A percentile compares a stretch with the other conserved stretches of the same genome.
These are phyloP conservation scores for Fusarium bactridioides DNA, from an alignment of 2,329 filamentous ascomycete genomes.

Conservation along the genomic window DNA sequence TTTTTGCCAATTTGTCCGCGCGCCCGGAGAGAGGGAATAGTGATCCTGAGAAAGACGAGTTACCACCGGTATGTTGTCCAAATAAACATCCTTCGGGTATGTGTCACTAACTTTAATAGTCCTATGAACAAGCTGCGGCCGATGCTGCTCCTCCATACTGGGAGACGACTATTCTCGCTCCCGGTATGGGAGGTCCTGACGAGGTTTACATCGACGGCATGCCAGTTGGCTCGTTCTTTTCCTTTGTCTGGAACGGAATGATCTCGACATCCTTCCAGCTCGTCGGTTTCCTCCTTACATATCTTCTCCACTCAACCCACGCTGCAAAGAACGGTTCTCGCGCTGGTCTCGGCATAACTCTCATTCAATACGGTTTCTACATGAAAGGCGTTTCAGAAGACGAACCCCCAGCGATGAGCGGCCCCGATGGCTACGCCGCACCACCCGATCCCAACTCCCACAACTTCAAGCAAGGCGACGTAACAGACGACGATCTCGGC, in stretches of 20 bases:
- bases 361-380: slow-evolving; percentile 96
- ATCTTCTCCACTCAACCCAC: slow-evolving; percentile 96
- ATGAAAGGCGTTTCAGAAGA: slow-evolving; percentile 74
- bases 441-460: slow-evolving; percentile 91
- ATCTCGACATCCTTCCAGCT: slow-evolving; percentile 98
- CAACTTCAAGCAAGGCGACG: slow-evolving; percentile 79
- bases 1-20: slow-evolving; percentile 93
- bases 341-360: slow-evolving; percentile 90
- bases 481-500: slow-evolving; percentile 58
- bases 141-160: slow-evolving; percentile 97
- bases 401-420: slow-evolving; percentile 54
- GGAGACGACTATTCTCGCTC: slow-evolving; percentile 97
- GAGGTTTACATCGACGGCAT: slow-evolving; percentile 98
- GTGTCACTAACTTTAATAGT: slow-evolving; percentile 62
- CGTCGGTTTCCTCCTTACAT: slow-evolving; percentile 96
- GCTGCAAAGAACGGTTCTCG: slow-evolving; percentile 97
- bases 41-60: slow-evolving; percentile 83
- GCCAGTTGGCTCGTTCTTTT: slow-evolving; percentile 87
- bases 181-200: slow-evolving; percentile 86
- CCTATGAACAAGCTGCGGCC: slow-evolving; percentile 97
- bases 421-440: slow-evolving; percentile 67
- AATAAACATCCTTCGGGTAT: background rate
- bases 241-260: slow-evolving; percentile 91
- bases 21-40: slow-evolving; percentile 84
- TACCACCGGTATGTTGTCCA: slow-evolving; percentile 79